Evolutionary conservation across 164 flowering plant species (phyloP).

Genomic region (Liriodendron chinense): DNA sequence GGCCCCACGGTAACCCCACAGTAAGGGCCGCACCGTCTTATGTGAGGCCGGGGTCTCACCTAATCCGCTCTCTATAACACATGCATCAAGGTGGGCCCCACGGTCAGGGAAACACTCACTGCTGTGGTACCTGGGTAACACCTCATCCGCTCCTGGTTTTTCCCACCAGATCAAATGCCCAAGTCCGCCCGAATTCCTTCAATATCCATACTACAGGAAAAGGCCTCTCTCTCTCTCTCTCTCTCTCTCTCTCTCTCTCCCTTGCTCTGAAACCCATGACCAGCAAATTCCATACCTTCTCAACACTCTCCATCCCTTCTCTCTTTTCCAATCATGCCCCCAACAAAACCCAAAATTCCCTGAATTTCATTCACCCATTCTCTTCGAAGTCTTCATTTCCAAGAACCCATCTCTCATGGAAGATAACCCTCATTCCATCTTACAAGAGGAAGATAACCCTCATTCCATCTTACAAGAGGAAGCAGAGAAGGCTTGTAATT

Average conservation of each 20-base stretch:
- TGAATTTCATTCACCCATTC: conserved; percentile 3
- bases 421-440: conserved; percentile 6
- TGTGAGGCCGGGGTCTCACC: no score
- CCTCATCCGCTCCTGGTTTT: no score
- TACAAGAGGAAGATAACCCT: conserved; percentile 11
- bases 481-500: conserved; percentile 14
- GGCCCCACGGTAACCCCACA: no score
- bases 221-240: neutral
- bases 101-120: no score
- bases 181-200: no score
- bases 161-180: no score
- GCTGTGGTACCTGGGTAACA: no score
- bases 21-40: no score
- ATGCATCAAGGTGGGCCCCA: no score
- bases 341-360: conserved; percentile 22
- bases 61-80: no score
- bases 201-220: neutral
- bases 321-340: conserved; percentile 10
- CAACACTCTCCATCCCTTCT: conserved; percentile 24
- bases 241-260: neutral
- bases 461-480: conserved; percentile 7
- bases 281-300: conserved; percentile 21
- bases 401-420: conserved; percentile 6
- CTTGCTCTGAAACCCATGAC: conserved; percentile 23
- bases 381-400: conserved; percentile 9